A percentile compares a stretch with the other conserved stretches of the same genome.
phyloP scores from a whole-genome alignment of 2,329 filamentous ascomycete genomes.

The Paecilomyces sp. region DNA sequence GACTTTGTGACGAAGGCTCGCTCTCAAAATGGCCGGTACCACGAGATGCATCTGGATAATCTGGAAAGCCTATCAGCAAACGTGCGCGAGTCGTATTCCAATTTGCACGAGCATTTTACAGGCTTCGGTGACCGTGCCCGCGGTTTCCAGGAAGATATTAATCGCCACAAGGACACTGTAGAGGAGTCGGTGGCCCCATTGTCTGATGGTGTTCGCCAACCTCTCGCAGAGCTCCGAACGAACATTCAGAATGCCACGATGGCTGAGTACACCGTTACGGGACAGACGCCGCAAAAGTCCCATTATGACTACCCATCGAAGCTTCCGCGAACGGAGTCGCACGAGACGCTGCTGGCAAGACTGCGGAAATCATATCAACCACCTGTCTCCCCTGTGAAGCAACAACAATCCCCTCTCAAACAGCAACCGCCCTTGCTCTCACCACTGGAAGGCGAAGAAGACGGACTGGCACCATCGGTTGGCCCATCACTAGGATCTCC shows the following conservation, averaged over 20 bases:
- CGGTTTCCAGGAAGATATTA: conserved; percentile 62
- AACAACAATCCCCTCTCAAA: conserved; percentile 10
- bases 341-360: conserved; percentile 50
- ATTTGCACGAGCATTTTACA: conserved; percentile 63
- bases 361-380: conserved; percentile 37
- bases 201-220: conserved; percentile 53
- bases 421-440: conserved; percentile 9
- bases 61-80: conserved; percentile 59
- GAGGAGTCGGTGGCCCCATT: conserved; percentile 57
- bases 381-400: conserved; percentile 13
- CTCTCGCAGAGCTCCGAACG: conserved; percentile 63
- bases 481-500: conserved; percentile 27
- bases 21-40: conserved; percentile 70
- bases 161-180: conserved; percentile 52
- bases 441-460: conserved; percentile 23
- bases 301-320: conserved; percentile 73
- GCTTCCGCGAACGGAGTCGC: conserved; percentile 67
- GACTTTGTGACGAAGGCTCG: conserved; percentile 81
- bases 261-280: conserved; percentile 76
- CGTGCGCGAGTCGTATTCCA: conserved; percentile 66
- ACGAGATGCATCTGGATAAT: conserved; percentile 60
- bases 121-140: conserved; percentile 62
- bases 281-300: conserved; percentile 74
- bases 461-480: conserved; percentile 7
- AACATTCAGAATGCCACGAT: conserved; percentile 60